Base-by-base conservation (phyloP, 805 yeast species). In the Suhomyces xylopsoci region DNA sequence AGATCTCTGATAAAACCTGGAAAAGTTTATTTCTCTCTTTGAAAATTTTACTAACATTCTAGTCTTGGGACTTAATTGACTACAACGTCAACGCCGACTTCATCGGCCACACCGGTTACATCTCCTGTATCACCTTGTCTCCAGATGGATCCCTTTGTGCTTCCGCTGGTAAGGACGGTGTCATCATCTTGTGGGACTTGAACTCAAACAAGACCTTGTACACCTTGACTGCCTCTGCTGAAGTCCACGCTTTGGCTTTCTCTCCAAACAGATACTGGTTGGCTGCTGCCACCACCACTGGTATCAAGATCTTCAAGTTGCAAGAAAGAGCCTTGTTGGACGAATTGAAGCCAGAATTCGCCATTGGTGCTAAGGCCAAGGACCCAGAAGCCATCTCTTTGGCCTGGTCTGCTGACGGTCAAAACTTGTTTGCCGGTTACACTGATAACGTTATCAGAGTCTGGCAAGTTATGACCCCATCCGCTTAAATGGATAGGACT, bases 251-350 rank as follows among this genome's bases (percentile, higher is more conserved):
- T 76, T 85, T 94, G 76, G 96, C 97, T 69, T 94, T 94, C 96
- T 93, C 98, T 78, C 99, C 99, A 82, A 90, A 90, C 96, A 92
- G 99, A 88, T 94, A 90, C 96, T 94, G 99, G 99, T 88, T 94
- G 79, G 93, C 96, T 77, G 99, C 98, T 81, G 98, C 99, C 74
- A 94, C 99, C 69, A 81, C 97, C 64, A 81, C 97, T 65, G 94
- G 97, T 73, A 90, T 94, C 84, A 93, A 92, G 89, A 87, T 94
- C 85, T 94, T 85, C 90, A 90, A 92, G 87, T 87, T 94, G 78
- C 94, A 91, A 82, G 92, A 88, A 81, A 87, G 96, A 81, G 81
- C 81, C 69, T 83, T 92, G 77, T 88, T 91, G 80, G 98, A 92
- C 74, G 97, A 92, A 83, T 88, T 94, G 81, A 92, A 89, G 82